Percentiles rank a stretch among this genome's conserved stretches.
Conservation (phyloP, 345 rosid genomes). For the Luvunga scandens region DNA sequence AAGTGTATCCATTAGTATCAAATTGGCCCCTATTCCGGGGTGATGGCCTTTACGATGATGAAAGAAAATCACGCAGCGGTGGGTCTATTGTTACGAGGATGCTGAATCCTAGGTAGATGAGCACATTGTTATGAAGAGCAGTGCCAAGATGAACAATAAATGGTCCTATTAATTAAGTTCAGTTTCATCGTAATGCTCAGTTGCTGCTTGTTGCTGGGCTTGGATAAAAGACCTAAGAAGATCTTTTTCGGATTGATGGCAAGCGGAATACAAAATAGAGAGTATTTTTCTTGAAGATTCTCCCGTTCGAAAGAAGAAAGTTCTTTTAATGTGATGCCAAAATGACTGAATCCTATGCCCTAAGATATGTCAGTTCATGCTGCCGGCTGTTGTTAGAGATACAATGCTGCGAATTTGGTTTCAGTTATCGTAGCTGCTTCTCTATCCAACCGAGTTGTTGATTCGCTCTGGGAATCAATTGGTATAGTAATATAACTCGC, state of each 20-base stretch:
- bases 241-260: slow-evolving; percentile 88
- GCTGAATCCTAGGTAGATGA: slow-evolving; percentile 54
- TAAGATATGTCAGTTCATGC: too few relatives aligned
- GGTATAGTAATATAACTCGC: too few relatives aligned
- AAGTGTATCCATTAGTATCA: too few relatives aligned
- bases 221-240: slow-evolving; percentile 56
- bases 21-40: neutral
- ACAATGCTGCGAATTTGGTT: too few relatives aligned
- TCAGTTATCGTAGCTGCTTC: too few relatives aligned
- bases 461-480: too few relatives aligned
- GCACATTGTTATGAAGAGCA: slow-evolving; percentile 64
- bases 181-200: slow-evolving; percentile 85
- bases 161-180: slow-evolving; percentile 66
- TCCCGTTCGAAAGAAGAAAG: slow-evolving; percentile 79
- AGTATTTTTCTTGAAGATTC: slow-evolving; percentile 82
- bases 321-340: slow-evolving; percentile 43
- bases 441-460: too few relatives aligned
- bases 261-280: slow-evolving; percentile 78
- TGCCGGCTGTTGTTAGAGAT: too few relatives aligned
- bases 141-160: slow-evolving; percentile 47
- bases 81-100: slow-evolving; percentile 33
- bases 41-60: slow-evolving; percentile 33
- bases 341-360: too few relatives aligned
- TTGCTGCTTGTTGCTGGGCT: slow-evolving; percentile 46
- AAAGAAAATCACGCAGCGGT: slow-evolving; percentile 31